Evolutionary conservation across 1,139 yeast species (phyloP), one percentile per base, ranked within the genome.

Genomic region (Kluyveromyces marxianus): DNA sequence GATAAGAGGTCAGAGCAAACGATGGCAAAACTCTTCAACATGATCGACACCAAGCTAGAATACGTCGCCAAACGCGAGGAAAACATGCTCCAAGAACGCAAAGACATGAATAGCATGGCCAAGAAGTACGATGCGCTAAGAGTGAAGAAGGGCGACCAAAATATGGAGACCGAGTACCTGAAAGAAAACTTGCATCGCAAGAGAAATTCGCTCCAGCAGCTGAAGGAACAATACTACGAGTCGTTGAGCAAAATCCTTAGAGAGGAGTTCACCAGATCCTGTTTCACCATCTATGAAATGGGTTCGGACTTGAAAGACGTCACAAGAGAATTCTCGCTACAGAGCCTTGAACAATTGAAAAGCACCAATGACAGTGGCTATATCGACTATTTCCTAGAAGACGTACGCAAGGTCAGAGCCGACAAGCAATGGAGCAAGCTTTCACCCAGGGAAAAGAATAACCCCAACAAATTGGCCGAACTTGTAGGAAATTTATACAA

Each of bases 401-500:
- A 53, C 21, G 37, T 60, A n/a, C 52, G 61, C 37, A 45, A 52
- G 29, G 45, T 48, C 37, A 47, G 64, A 27, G 54, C 55, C 8
- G 56, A 58, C 31, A 53, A 57, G 41, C 51, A 51, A 25, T 58
- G 62, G 63, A 47, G 56, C 2, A 52, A 54, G 37, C 39, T 59
- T 14, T 44, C 56, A n/a, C 47, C 49, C 4, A 50, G 52, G 30
- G 57, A 55, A n/a, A 57, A 50, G 49, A 49, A 47, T 39, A 51
- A 59, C 42, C 59, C 59, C 4, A 53, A 51, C 34, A 51, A 47
- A 44, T 54, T 55, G 50, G 56, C 52, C 14, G 58, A 57, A 46
- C 43, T 60, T 10, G 57, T 53, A 43, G 57, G 55, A 39, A 62
- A 59, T 3, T 45, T 59, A 30, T 52, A 53, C 42, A 62, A 58